Conservation (phyloP, 768 basidiomycete species). For the Butyriboletus loyo region DNA sequence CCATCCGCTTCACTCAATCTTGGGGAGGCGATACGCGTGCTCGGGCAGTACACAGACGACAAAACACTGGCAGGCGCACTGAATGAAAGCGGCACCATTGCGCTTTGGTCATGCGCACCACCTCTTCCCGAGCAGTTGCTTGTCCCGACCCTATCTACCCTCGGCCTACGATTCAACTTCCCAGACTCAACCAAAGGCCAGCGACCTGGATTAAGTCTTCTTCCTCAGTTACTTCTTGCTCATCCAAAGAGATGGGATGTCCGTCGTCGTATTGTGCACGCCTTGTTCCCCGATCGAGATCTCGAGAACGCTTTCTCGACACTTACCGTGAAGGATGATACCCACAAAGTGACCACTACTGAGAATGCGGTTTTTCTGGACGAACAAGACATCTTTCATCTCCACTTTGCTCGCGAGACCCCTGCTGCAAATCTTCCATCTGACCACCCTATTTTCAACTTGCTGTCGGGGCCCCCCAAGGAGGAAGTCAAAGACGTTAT, state of each 20-base stretch:
- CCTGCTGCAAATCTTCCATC: slow-evolving; percentile 26
- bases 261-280: slow-evolving; percentile 11
- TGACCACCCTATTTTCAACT: slow-evolving; percentile 12
- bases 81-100: slow-evolving; percentile 22
- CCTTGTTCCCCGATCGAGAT: slow-evolving; percentile 19
- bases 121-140: slow-evolving; percentile 25
- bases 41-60: slow-evolving; percentile 21
- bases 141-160: slow-evolving; percentile 20
- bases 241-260: slow-evolving; percentile 23
- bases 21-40: slow-evolving; percentile 6
- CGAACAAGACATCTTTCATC: slow-evolving; percentile 66
- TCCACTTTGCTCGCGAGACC: slow-evolving; percentile 40
- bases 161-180: slow-evolving; percentile 21
- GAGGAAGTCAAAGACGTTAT: slow-evolving; percentile 55
- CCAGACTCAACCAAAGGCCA: not conserved
- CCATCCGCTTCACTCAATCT: slow-evolving; percentile 20
- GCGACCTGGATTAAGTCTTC: slow-evolving; percentile 1
- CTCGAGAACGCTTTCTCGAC: slow-evolving; percentile 44
- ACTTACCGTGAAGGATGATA: slow-evolving; percentile 44
- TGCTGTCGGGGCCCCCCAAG: slow-evolving; percentile 27
- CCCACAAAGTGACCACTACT: slow-evolving; percentile 27
- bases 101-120: slow-evolving; percentile 30
- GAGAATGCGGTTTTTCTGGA: slow-evolving; percentile 49
- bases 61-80: slow-evolving; percentile 23
- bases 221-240: slow-evolving; percentile 31